phyloP scores from a whole-genome alignment of 2,329 filamentous ascomycete species.

The Diaporthe amygdali region DNA sequence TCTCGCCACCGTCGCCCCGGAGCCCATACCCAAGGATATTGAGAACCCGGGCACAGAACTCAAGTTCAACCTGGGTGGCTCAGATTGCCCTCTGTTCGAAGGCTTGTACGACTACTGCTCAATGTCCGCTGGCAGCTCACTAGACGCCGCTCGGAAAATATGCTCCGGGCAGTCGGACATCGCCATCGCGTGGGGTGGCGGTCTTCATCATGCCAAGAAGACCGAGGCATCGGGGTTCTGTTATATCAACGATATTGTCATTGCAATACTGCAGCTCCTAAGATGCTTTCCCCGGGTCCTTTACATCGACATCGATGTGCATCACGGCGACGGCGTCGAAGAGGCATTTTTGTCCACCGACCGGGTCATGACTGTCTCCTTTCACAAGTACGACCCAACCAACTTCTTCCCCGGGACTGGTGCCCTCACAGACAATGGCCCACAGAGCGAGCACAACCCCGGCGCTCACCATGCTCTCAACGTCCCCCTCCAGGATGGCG shows the following conservation, averaged over 20 bases:
- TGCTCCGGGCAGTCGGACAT: slow-evolving; percentile 89
- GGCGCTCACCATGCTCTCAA: slow-evolving; percentile 91
- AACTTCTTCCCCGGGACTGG: slow-evolving; percentile 92
- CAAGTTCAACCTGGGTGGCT: slow-evolving; percentile 85
- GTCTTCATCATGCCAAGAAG: slow-evolving; percentile 95
- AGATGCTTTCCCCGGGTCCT: slow-evolving; percentile 83
- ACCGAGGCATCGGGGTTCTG: slow-evolving; percentile 94
- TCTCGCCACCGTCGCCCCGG: slow-evolving; percentile 73
- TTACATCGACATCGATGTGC: slow-evolving; percentile 94
- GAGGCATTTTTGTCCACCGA: slow-evolving; percentile 91
- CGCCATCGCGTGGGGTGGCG: slow-evolving; percentile 96
- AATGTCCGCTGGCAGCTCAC: slow-evolving; percentile 86
- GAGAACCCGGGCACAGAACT: slow-evolving; percentile 67
- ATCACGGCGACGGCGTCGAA: slow-evolving; percentile 90
- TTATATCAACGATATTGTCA: slow-evolving; percentile 98
- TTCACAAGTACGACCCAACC: slow-evolving; percentile 86
- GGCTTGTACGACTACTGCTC: slow-evolving; percentile 95
- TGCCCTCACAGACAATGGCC: slow-evolving; percentile 84
- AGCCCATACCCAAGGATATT: slow-evolving; percentile 67
- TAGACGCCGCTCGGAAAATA: slow-evolving; percentile 90
- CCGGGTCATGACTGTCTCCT: slow-evolving; percentile 67
- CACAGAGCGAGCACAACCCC: slow-evolving; percentile 80
- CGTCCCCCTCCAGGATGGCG: slow-evolving; percentile 87
- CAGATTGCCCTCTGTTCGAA: slow-evolving; percentile 96
- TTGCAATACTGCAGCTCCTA: slow-evolving; percentile 88